These are phyloP conservation scores for Grosmannia penicillata DNA, from an alignment of 2,329 filamentous ascomycete genomes.

Conservation along the genomic window DNA sequence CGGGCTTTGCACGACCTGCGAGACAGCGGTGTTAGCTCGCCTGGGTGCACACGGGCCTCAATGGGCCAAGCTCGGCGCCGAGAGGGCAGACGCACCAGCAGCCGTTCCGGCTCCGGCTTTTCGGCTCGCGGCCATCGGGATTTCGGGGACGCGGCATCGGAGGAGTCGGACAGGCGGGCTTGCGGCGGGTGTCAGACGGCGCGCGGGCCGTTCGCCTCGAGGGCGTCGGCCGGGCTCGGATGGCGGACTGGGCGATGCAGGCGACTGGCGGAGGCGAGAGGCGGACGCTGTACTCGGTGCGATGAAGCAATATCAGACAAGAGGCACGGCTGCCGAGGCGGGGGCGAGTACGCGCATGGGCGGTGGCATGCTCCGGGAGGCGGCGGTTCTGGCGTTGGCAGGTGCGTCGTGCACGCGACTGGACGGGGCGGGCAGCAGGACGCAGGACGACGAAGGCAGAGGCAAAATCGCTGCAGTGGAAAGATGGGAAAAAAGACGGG, in stretches of 20 bases:
- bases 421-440: too few species aligned
- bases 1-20: slow-evolving; percentile 68
- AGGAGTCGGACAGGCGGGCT: too few species aligned
- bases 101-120: slow-evolving; percentile 51
- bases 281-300: too few species aligned
- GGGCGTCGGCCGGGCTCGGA: neutral
- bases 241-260: too few species aligned
- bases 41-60: neutral
- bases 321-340: neutral
- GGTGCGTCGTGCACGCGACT: too few species aligned
- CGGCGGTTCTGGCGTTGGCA: too few species aligned
- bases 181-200: neutral
- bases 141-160: slow-evolving; percentile 52
- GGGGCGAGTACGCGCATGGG: neutral
- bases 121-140: slow-evolving; percentile 47
- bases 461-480: too few species aligned
- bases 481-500: too few species aligned
- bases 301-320: neutral
- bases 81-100: slow-evolving; percentile 38
- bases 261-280: too few species aligned
- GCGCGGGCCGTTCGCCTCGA: neutral
- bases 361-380: neutral
- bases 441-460: too few species aligned
- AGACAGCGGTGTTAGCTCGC: too few species aligned
- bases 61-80: neutral